Percentiles rank a stretch among this genome's conserved stretches.
These are phyloP conservation scores for Aspergillus sp. DNA, from an alignment of 2,329 filamentous ascomycete genomes.

Conservation along the genomic window DNA sequence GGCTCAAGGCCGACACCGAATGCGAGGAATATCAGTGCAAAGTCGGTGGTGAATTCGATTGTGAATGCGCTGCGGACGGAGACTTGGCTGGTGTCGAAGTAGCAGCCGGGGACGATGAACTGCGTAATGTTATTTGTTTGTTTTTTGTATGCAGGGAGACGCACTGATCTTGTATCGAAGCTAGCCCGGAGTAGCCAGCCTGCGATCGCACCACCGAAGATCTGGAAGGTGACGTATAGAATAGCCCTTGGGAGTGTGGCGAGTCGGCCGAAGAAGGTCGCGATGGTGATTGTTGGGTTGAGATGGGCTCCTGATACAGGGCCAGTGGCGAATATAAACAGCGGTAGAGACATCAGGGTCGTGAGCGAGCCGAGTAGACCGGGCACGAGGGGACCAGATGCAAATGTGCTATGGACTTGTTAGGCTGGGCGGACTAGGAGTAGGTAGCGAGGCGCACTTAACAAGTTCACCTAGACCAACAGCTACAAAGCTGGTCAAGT, in stretches of 20 bases:
- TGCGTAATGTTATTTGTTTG: background rate
- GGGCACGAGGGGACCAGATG: slow-evolving; percentile 2
- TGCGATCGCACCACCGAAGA: slow-evolving; percentile 45
- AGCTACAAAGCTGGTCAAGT: slow-evolving; percentile 23
- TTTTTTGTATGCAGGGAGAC: background rate
- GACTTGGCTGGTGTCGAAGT: slow-evolving; percentile 36
- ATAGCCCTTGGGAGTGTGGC: slow-evolving; percentile 50
- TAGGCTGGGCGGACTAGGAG: background rate
- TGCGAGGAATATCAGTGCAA: slow-evolving; percentile 49
- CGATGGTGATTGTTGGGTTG: slow-evolving; percentile 55
- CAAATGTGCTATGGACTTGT: background rate
- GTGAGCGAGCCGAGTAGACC: slow-evolving; percentile 36
- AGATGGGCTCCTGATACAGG: slow-evolving; percentile 54
- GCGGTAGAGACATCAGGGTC: slow-evolving; percentile 43
- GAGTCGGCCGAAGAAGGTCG: slow-evolving; percentile 52
- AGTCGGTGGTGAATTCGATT: slow-evolving; percentile 49
- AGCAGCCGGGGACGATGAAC: slow-evolving; percentile 41
- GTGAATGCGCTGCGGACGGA: slow-evolving; percentile 45
- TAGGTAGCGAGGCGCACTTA: background rate
- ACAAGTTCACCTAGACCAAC: slow-evolving; percentile 7
- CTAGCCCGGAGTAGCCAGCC: slow-evolving; percentile 42
- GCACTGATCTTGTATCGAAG: slow-evolving; percentile 21
- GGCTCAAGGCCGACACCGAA: slow-evolving; percentile 57
- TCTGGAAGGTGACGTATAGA: slow-evolving; percentile 50
- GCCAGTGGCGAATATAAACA: slow-evolving; percentile 52